A percentile compares a stretch with the other conserved stretches of the same genome.
phyloP scores from a whole-genome alignment of 768 basidiomycete genomes.

The Lyophyllum atratum region DNA sequence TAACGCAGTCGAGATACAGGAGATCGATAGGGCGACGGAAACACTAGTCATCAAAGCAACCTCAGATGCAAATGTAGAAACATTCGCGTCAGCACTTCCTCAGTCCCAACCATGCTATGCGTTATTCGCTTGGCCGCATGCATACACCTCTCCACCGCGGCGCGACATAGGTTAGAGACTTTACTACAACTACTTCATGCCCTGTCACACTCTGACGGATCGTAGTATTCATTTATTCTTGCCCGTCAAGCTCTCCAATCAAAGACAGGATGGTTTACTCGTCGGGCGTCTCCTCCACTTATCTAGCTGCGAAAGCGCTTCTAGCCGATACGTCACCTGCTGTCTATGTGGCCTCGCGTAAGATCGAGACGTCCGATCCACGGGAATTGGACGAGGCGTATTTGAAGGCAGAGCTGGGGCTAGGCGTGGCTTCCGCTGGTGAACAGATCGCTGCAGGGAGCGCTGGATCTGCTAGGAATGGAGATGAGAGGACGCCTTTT shows the following conservation, averaged over 20 bases:
- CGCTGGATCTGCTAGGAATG: conserved; percentile 6
- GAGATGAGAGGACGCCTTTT: conserved; percentile 51
- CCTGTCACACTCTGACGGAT: not conserved
- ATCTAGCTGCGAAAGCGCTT: conserved; percentile 54
- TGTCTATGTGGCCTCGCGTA: conserved; percentile 50
- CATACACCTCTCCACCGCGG: conserved; percentile 34
- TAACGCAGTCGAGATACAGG: too few relatives aligned
- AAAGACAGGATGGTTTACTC: conserved; percentile 92
- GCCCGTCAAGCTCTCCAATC: conserved; percentile 78
- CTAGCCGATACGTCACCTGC: conserved; percentile 44
- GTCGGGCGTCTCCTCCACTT: conserved; percentile 60
- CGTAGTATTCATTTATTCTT: conserved; percentile 89
- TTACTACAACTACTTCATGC: not conserved
- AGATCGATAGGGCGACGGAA: conserved; percentile 67
- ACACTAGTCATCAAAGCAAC: conserved; percentile 49
- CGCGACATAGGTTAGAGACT: conserved; percentile 60
- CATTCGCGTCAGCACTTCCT: conserved; percentile 53
- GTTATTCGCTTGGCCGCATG: conserved; percentile 66
- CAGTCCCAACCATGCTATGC: conserved; percentile 64
- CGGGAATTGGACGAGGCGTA: conserved; percentile 66
- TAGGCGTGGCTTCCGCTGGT: conserved; percentile 7
- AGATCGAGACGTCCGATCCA: conserved; percentile 84
- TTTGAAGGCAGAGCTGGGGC: conserved; percentile 59
- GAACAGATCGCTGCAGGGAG: not conserved
- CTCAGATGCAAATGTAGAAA: conserved; percentile 39